Conservation (phyloP, 805 yeast genomes). For the Debaryomyces hansenii region DNA sequence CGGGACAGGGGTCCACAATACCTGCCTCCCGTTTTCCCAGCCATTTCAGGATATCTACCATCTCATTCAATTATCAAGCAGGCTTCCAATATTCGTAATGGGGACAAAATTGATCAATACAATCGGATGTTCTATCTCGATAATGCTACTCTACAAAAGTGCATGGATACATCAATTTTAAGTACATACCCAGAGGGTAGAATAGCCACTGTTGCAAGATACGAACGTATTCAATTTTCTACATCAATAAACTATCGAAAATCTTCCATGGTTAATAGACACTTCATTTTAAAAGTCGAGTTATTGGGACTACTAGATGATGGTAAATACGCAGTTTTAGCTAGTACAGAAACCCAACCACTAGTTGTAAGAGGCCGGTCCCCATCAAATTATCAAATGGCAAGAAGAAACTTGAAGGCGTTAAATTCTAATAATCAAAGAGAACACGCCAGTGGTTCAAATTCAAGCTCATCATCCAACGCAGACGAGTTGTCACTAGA, state of each 20-base stretch:
- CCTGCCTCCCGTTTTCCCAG: constrained; percentile 54
- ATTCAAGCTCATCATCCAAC: neutral
- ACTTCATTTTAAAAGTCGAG: constrained; percentile 52
- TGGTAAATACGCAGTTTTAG: constrained; percentile 31
- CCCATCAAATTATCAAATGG: constrained; percentile 53
- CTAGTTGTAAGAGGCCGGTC: constrained; percentile 65
- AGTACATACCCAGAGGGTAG: constrained; percentile 47
- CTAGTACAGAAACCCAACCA: constrained; percentile 57
- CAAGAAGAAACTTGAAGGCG: constrained; percentile 7
- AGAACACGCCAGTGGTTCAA: neutral
- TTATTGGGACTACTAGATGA: constrained; percentile 46
- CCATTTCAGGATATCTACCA: constrained; percentile 60
- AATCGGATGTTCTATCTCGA: constrained; percentile 51
- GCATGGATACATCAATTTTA: constrained; percentile 24
- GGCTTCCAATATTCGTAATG: constrained; percentile 62
- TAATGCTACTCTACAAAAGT: constrained; percentile 7
- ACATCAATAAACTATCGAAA: constrained; percentile 50
- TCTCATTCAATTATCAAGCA: constrained; percentile 54
- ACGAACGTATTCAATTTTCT: constrained; percentile 68
- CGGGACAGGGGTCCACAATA: constrained; percentile 72
- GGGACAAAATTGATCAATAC: constrained; percentile 50
- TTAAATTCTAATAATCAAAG: neutral
- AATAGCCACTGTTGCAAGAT: constrained; percentile 59
- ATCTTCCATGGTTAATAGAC: constrained; percentile 44
- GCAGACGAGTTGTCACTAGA: neutral